Conservation (phyloP, 495 filamentous ascomycete genomes). For the Letharia columbiana region DNA sequence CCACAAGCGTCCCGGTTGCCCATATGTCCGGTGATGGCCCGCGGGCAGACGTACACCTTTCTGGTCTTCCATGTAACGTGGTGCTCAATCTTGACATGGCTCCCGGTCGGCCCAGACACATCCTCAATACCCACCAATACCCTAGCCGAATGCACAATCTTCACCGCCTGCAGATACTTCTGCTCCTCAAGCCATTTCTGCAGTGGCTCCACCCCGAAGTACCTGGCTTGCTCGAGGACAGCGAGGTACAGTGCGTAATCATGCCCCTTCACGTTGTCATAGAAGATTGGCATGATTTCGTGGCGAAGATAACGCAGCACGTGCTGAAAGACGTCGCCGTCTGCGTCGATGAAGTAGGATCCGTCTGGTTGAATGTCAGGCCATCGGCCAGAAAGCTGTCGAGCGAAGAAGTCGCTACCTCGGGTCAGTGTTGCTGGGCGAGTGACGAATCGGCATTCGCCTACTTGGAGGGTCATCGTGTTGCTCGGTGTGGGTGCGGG, state of each 20-base stretch:
- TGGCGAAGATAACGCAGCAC: constrained; percentile 35
- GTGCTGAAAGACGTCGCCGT: constrained; percentile 34
- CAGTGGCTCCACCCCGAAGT: constrained; percentile 29
- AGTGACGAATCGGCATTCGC: background rate
- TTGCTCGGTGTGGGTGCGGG: background rate
- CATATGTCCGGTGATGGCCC: background rate
- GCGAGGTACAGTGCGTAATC: constrained; percentile 30
- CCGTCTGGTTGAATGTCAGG: constrained; percentile 24
- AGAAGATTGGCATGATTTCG: constrained; percentile 34
- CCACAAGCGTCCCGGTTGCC: constrained; percentile 25
- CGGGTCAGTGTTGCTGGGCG: background rate
- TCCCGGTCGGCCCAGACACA: background rate
- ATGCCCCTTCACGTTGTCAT: constrained; percentile 28
- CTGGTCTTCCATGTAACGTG: background rate
- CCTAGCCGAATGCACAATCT: background rate
- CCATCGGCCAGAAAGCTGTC: background rate
- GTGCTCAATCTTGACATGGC: background rate
- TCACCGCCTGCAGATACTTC: constrained; percentile 27
- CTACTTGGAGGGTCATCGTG: background rate
- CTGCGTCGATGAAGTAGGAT: constrained; percentile 37
- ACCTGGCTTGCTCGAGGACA: constrained; percentile 31
- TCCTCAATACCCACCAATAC: background rate
- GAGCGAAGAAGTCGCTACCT: background rate
- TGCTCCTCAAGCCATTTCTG: constrained; percentile 27
- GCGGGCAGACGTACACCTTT: constrained; percentile 1